Conservation (phyloP, 179 eudicot genomes). For the Actinidia chinensis region DNA sequence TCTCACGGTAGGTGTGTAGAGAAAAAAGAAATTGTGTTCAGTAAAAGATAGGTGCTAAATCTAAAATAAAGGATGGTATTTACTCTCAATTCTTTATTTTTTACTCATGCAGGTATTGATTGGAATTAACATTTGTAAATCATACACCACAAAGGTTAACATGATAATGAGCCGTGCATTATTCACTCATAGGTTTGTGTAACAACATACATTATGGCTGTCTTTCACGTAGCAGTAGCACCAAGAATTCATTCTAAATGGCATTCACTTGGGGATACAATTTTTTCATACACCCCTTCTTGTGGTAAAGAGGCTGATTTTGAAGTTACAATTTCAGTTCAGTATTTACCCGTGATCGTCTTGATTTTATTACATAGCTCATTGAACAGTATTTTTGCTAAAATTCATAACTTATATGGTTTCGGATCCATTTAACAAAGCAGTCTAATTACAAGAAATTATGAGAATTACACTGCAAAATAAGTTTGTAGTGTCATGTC, state of each 20-base stretch:
- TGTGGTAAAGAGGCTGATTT: background rate
- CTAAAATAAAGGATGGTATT: background rate
- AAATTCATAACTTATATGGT: no score
- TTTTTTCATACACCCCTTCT: constrained; percentile 35
- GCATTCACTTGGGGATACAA: constrained; percentile 43
- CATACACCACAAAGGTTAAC: constrained; percentile 74
- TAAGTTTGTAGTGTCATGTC: background rate
- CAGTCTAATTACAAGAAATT: background rate
- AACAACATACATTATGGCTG: constrained; percentile 78
- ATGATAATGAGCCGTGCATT: constrained; percentile 93
- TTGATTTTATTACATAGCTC: background rate
- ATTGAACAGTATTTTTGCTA: no score
- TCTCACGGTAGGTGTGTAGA: constrained; percentile 58
- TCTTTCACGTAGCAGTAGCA: constrained; percentile 75
- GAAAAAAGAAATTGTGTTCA: background rate
- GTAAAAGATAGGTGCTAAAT: constrained; percentile 5
- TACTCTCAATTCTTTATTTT: constrained; percentile 7
- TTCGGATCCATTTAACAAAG: background rate
- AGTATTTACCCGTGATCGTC: background rate
- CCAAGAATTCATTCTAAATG: constrained; percentile 47
- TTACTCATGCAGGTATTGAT: constrained; percentile 60
- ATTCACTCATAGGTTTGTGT: constrained; percentile 95
- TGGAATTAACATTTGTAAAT: constrained; percentile 99
- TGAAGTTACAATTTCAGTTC: background rate
- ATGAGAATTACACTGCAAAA: no score